Evolutionary conservation across 1,284 basidiomycete species (phyloP).

Genomic region (Pseudozyma pruni): DNA sequence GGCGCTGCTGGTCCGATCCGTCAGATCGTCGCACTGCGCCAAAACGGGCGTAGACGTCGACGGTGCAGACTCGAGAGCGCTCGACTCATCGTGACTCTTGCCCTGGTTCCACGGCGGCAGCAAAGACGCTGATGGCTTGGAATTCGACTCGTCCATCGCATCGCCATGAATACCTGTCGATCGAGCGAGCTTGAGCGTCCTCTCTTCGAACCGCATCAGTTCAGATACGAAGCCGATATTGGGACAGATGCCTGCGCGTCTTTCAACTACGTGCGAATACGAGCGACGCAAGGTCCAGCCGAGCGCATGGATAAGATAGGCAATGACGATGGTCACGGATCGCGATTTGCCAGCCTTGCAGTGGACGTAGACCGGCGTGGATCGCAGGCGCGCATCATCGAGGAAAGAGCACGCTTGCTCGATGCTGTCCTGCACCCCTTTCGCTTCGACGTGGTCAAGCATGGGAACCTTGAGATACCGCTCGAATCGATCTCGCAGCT

Average conservation of each 20-base stretch:
- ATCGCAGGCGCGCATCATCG: conserved; percentile 88
- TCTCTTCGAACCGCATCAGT: conserved; percentile 92
- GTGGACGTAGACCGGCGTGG: conserved; percentile 90
- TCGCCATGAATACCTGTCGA: conserved; percentile 40
- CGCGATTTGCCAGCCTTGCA: conserved; percentile 96
- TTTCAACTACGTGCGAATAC: conserved; percentile 88
- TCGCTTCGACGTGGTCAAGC: conserved; percentile 93
- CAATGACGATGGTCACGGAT: conserved; percentile 95
- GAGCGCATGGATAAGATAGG: conserved; percentile 94
- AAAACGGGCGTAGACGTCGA: conserved; percentile 1
- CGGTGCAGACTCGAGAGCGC: conserved; percentile 2
- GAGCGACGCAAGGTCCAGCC: conserved; percentile 92
- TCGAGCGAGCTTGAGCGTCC: conserved; percentile 28
- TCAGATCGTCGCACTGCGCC: conserved; percentile 1
- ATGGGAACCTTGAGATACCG: conserved; percentile 87
- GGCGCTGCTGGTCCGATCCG: background rate
- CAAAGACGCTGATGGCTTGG: conserved; percentile 12
- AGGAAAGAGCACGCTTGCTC: conserved; percentile 85
- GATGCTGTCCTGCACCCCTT: conserved; percentile 83
- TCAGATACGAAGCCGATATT: conserved; percentile 98
- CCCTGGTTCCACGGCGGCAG: background rate
- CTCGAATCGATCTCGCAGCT: conserved; percentile 72
- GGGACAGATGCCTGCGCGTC: conserved; percentile 90
- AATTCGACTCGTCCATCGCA: background rate
- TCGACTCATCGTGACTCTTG: background rate